Percentiles rank a stretch among this genome's conserved stretches.
These are phyloP conservation scores for Daldinia loculata DNA, from an alignment of 495 filamentous ascomycete genomes.

Conservation along the genomic window DNA sequence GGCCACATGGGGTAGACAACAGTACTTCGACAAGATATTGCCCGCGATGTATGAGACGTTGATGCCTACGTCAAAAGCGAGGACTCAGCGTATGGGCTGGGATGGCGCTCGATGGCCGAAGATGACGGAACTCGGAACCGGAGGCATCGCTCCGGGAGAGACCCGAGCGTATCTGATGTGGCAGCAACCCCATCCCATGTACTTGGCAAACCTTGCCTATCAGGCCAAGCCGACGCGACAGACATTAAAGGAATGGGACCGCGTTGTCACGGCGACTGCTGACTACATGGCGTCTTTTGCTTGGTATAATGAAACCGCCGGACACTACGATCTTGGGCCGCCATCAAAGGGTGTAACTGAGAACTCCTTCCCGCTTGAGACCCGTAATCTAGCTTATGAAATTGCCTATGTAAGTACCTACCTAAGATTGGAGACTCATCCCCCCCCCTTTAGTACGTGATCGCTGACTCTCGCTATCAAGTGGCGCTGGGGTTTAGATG, in stretches of 20 bases:
- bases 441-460: neutral
- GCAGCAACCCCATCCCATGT: conserved; percentile 56
- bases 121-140: conserved; percentile 56
- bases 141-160: conserved; percentile 54
- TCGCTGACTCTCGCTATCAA: neutral
- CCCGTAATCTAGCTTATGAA: conserved; percentile 49
- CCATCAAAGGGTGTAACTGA: conserved; percentile 54
- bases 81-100: conserved; percentile 54
- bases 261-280: conserved; percentile 47
- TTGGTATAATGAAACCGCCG: conserved; percentile 49
- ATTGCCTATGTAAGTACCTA: conserved; percentile 43
- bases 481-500: conserved; percentile 31
- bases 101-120: conserved; percentile 55
- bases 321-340: conserved; percentile 54
- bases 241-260: conserved; percentile 52
- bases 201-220: conserved; percentile 53
- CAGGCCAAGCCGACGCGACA: conserved; percentile 40
- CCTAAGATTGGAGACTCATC: neutral
- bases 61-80: conserved; percentile 50
- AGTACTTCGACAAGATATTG: conserved; percentile 47
- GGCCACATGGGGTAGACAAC: conserved; percentile 52
- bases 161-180: conserved; percentile 54
- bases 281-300: conserved; percentile 55
- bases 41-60: conserved; percentile 54
- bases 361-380: conserved; percentile 50